Conservation (phyloP, 257 asterid genomes). For the Agastache rugosa region DNA sequence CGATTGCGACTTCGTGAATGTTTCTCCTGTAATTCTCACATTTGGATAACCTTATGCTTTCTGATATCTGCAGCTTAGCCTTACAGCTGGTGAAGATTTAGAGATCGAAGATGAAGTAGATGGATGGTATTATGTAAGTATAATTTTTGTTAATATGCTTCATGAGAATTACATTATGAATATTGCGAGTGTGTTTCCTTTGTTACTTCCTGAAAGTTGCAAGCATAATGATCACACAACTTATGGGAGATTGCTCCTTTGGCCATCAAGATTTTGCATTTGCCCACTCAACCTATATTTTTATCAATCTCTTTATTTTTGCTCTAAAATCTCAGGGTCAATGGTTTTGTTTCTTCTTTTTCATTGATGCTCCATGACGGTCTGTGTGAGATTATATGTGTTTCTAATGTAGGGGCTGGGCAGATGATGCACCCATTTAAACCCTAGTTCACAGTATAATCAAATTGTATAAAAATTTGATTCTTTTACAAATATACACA, state of each 20-base stretch:
- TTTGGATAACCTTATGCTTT: conserved; percentile 36
- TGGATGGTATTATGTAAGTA: conserved; percentile 99
- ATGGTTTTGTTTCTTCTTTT: background rate
- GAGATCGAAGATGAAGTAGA: conserved; percentile 98
- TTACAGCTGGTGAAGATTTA: conserved; percentile 90
- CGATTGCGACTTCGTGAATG: conserved; percentile 27
- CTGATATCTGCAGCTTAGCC: conserved; percentile 70
- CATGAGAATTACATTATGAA: background rate
- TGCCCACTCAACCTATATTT: background rate
- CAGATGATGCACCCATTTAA: background rate
- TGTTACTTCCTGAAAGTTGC: conserved; percentile 17
- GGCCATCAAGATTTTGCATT: background rate
- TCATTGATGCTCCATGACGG: background rate
- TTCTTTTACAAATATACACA: background rate
- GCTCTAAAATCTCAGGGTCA: background rate
- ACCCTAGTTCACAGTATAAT: background rate
- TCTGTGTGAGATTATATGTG: background rate
- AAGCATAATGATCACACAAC: background rate
- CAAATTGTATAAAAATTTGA: background rate
- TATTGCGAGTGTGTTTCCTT: conserved; percentile 14
- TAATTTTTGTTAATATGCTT: conserved; percentile 22
- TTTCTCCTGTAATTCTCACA: conserved; percentile 31
- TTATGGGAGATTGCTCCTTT: background rate
- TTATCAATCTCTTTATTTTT: background rate
- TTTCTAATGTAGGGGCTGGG: background rate